Conservation (phyloP, 495 filamentous ascomycete genomes). For the Elaphomyces granulatus region DNA sequence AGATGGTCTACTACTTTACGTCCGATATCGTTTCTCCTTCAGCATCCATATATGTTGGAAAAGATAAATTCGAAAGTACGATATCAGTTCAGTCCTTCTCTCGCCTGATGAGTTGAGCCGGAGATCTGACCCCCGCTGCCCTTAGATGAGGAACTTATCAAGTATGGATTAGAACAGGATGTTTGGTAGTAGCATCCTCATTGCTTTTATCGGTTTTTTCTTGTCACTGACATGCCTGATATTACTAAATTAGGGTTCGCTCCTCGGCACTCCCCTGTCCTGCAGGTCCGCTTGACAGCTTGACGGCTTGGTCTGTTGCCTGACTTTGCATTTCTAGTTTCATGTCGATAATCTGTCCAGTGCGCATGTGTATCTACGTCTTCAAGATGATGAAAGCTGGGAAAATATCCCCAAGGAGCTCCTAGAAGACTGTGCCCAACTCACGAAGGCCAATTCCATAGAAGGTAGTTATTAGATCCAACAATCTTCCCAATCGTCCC, state of each 20-base stretch:
- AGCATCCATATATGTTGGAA: constrained; percentile 88
- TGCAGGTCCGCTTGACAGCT: too few relatives aligned
- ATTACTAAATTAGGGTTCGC: constrained; percentile 25
- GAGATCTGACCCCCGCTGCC: constrained; percentile 13
- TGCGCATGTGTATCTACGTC: constrained; percentile 86
- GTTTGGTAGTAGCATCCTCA: constrained; percentile 51
- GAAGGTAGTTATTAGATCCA: constrained; percentile 43
- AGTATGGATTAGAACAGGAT: constrained; percentile 84
- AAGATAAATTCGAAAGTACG: constrained; percentile 98
- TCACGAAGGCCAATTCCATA: constrained; percentile 98
- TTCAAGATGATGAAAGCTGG: constrained; percentile 73
- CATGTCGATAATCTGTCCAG: constrained; percentile 96
- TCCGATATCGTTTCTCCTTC: constrained; percentile 62
- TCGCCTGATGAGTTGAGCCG: constrained; percentile 3
- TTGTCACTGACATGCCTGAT: neutral
- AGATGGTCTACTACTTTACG: constrained; percentile 94
- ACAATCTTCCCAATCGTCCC: neutral
- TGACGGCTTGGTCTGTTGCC: constrained; percentile 7
- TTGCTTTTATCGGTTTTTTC: constrained; percentile 3
- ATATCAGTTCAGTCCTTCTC: constrained; percentile 1
- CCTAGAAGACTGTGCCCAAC: constrained; percentile 74
- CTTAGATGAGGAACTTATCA: constrained; percentile 89
- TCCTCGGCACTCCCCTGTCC: constrained; percentile 1
- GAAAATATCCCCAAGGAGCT: constrained; percentile 63
- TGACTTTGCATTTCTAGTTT: constrained; percentile 41